Conservation (phyloP, 2,329 filamentous ascomycete species). For the Helotiales sp. region DNA sequence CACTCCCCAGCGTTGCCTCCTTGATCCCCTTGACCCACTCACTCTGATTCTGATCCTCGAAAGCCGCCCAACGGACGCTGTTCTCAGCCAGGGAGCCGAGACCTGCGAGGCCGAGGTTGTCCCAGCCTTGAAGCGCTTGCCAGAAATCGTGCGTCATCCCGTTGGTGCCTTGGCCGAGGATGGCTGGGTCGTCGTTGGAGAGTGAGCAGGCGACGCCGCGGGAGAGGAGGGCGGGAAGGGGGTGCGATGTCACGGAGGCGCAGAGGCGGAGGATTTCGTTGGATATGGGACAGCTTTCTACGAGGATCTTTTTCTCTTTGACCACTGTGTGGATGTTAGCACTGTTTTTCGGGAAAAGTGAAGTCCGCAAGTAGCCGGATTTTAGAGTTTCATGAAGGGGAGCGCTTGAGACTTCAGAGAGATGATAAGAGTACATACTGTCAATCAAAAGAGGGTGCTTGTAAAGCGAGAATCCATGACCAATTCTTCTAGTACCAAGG, state of each 20-base stretch:
- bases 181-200: slow-evolving; percentile 89
- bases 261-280: slow-evolving; percentile 87
- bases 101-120: slow-evolving; percentile 87
- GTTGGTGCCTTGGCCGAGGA: slow-evolving; percentile 80
- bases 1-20: slow-evolving; percentile 72
- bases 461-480: slow-evolving; percentile 85
- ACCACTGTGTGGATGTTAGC: slow-evolving; percentile 55
- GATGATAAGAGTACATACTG: slow-evolving; percentile 39
- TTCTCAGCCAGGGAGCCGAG: slow-evolving; percentile 90
- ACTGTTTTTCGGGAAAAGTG: not conserved
- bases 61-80: slow-evolving; percentile 86
- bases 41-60: slow-evolving; percentile 75
- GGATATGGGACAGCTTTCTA: slow-evolving; percentile 90
- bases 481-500: slow-evolving; percentile 85
- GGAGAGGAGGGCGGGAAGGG: slow-evolving; percentile 81
- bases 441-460: slow-evolving; percentile 90
- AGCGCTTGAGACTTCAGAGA: not conserved
- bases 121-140: slow-evolving; percentile 89
- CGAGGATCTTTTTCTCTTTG: slow-evolving; percentile 83
- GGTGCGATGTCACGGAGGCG: slow-evolving; percentile 75
- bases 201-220: slow-evolving; percentile 83
- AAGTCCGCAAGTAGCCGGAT: too few relatives aligned
- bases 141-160: slow-evolving; percentile 94
- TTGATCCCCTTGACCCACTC: slow-evolving; percentile 77
- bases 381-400: too few relatives aligned